A percentile compares a stretch with the other conserved stretches of the same genome.
Conservation (phyloP, 176 grass and related monocot species). For the Oryza nivara region DNA sequence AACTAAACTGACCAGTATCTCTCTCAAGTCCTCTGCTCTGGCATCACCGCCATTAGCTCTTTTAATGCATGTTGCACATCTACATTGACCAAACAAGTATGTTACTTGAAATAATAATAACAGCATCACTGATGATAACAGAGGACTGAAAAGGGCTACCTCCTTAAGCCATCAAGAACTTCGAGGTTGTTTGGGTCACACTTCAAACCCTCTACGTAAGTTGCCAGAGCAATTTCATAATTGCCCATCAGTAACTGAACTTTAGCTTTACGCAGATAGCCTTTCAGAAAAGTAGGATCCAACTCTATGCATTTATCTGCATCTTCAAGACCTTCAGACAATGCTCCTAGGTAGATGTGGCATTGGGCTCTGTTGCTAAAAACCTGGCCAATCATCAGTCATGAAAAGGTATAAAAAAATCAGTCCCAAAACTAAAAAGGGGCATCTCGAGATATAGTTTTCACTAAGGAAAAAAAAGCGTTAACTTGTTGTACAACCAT, state of each 20-base stretch:
- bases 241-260: conserved; percentile 48
- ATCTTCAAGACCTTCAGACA: conserved; percentile 60
- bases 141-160: conserved; percentile 34
- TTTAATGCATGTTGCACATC: conserved; percentile 50
- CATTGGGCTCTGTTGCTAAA: conserved; percentile 66
- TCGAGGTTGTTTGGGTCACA: conserved; percentile 64
- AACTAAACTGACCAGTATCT: conserved; percentile 38
- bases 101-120: conserved; percentile 19
- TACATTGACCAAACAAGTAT: conserved; percentile 23
- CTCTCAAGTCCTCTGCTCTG: conserved; percentile 34
- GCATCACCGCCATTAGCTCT: conserved; percentile 27
- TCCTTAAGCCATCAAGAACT: conserved; percentile 56
- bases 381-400: conserved; percentile 30
- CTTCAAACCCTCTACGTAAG: conserved; percentile 62
- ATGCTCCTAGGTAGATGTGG: conserved; percentile 50
- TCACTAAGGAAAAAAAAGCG: background rate
- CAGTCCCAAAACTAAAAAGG: background rate
- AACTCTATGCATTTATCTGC: conserved; percentile 63
- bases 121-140: conserved; percentile 17
- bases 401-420: background rate
- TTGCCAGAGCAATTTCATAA: conserved; percentile 54
- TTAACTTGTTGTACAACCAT: conserved; percentile 10
- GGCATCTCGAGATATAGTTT: background rate
- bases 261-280: conserved; percentile 59
- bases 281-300: conserved; percentile 61